Conservation (phyloP, 2,329 filamentous ascomycete genomes). For the Lachnellula occidentalis region DNA sequence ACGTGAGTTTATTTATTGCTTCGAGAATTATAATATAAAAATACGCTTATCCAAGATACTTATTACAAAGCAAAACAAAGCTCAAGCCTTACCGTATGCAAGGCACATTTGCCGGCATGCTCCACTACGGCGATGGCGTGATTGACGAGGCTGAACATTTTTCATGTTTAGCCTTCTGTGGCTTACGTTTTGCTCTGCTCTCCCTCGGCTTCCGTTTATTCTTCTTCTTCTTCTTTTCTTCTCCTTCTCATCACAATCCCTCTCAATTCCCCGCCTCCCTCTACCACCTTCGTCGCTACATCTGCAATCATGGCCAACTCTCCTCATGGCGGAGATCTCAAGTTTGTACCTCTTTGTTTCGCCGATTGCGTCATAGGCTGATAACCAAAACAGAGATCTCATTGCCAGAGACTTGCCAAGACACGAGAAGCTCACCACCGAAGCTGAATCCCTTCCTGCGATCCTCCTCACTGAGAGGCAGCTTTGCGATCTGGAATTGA, state of each 20-base stretch:
- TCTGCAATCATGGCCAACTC: constrained; percentile 54
- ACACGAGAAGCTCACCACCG: constrained; percentile 70
- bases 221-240: neutral
- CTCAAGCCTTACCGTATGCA: neutral
- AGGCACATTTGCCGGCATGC: neutral
- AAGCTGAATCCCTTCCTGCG: constrained; percentile 82
- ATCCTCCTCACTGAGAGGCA: constrained; percentile 86
- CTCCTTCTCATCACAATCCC: constrained; percentile 4
- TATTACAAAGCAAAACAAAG: no score
- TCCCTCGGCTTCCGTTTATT: no score
- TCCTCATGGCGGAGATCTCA: constrained; percentile 88
- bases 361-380: constrained; percentile 4
- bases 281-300: neutral
- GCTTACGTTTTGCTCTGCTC: neutral
- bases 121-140: constrained; percentile 4
- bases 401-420: constrained; percentile 85
- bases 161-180: neutral
- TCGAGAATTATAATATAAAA: no score
- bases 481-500: constrained; percentile 94
- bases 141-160: constrained; percentile 7
- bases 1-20: no score
- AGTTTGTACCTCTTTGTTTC: constrained; percentile 41
- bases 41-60: no score
- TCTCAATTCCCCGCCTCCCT: neutral
- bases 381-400: constrained; percentile 54